Evolutionary conservation across 2,329 filamentous ascomycete genomes (phyloP).

Genomic region (Colletotrichum australisinense): DNA sequence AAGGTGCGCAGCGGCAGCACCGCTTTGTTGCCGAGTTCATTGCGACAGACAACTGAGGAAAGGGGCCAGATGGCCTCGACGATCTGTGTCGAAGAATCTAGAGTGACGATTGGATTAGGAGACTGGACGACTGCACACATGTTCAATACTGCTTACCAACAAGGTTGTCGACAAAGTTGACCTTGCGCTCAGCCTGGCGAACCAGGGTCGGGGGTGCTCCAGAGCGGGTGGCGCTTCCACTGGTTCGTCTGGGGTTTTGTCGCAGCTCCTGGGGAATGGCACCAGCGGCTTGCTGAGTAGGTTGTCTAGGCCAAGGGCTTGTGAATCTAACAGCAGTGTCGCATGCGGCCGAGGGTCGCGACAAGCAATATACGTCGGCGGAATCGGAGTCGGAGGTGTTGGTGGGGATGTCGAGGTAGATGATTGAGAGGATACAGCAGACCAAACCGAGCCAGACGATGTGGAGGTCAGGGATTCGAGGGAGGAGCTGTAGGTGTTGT

Average conservation of each 20-base stretch:
- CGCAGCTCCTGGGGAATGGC: slow-evolving; percentile 70
- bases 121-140: slow-evolving; percentile 28
- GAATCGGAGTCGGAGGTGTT: slow-evolving; percentile 67
- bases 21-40: slow-evolving; percentile 77
- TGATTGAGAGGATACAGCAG: slow-evolving; percentile 75
- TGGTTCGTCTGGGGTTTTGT: slow-evolving; percentile 71
- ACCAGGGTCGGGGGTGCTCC: slow-evolving; percentile 78
- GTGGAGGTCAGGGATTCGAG: slow-evolving; percentile 81
- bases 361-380: slow-evolving; percentile 56
- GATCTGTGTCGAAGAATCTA: slow-evolving; percentile 97
- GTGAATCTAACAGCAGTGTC: slow-evolving; percentile 43
- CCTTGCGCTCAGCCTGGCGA: slow-evolving; percentile 90
- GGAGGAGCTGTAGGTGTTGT: slow-evolving; percentile 75
- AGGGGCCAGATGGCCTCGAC: slow-evolving; percentile 97
- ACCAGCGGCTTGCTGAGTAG: slow-evolving; percentile 39
- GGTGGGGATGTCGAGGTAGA: slow-evolving; percentile 76
- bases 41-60: slow-evolving; percentile 82
- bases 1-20: slow-evolving; percentile 93
- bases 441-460: slow-evolving; percentile 83
- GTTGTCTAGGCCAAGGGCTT: slow-evolving; percentile 46
- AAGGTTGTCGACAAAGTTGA: slow-evolving; percentile 95
- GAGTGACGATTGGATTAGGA: slow-evolving; percentile 44
- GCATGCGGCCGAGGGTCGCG: slow-evolving; percentile 45
- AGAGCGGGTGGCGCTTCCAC: slow-evolving; percentile 60
- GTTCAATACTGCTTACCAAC: slow-evolving; percentile 79